Percentiles rank a stretch among this genome's conserved stretches.
Evolutionary conservation across 2,329 filamentous ascomycete genomes (phyloP).

Genomic region (Curvularia spicifera): DNA sequence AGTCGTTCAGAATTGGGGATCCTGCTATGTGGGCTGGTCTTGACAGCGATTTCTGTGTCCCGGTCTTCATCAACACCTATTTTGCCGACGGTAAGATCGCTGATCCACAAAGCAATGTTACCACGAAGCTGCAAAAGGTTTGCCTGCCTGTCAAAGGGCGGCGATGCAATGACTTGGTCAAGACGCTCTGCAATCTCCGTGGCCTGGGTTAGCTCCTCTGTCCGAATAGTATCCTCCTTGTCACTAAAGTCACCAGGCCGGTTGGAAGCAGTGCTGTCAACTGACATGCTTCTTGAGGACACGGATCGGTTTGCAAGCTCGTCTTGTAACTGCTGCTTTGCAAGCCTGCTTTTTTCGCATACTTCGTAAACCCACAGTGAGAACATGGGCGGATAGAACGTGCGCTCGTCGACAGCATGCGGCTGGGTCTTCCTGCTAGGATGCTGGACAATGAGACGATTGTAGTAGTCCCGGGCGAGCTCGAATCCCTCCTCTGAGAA

Average conservation of each 20-base stretch:
- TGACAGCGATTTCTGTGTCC: slow-evolving; percentile 16
- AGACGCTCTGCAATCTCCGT: slow-evolving; percentile 70
- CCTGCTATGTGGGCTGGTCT: neutral
- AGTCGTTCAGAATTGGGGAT: slow-evolving; percentile 19
- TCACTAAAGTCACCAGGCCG: slow-evolving; percentile 13
- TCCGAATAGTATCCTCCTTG: slow-evolving; percentile 49
- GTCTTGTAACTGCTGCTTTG: slow-evolving; percentile 32
- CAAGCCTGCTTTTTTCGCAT: slow-evolving; percentile 63
- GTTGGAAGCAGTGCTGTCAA: slow-evolving; percentile 15
- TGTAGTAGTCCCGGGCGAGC: slow-evolving; percentile 72
- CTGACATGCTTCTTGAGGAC: slow-evolving; percentile 22
- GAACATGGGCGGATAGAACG: slow-evolving; percentile 84
- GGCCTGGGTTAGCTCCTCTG: slow-evolving; percentile 64
- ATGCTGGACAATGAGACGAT: slow-evolving; percentile 76
- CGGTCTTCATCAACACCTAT: slow-evolving; percentile 23
- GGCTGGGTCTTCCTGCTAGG: slow-evolving; percentile 68
- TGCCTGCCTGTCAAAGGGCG: slow-evolving; percentile 72
- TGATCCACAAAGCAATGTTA: slow-evolving; percentile 77
- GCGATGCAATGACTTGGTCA: slow-evolving; percentile 71
- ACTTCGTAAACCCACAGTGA: slow-evolving; percentile 80
- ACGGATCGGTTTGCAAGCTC: slow-evolving; percentile 8
- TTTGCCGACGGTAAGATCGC: slow-evolving; percentile 65
- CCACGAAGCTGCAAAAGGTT: slow-evolving; percentile 74
- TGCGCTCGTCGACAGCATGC: slow-evolving; percentile 66
- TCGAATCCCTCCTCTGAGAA: slow-evolving; percentile 58